A percentile compares a stretch with the other conserved stretches of the same genome.
Conservation (phyloP, 148 eudicot genomes). For the Oxyria digyna region DNA sequence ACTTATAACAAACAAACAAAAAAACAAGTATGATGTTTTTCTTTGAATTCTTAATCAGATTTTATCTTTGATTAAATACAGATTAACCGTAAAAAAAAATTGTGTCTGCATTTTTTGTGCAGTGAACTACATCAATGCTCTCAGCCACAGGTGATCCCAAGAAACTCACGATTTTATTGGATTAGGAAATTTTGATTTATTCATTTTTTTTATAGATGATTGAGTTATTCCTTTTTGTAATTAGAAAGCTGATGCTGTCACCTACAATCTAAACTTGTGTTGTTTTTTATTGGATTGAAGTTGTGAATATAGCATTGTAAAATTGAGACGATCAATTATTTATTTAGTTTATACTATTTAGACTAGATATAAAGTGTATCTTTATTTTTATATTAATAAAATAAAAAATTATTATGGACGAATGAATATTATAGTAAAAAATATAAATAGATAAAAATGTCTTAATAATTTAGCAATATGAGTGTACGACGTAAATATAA, state of each 20-base stretch:
- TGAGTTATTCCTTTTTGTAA: background rate
- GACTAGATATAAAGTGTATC: background rate
- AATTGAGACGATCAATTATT: conserved; percentile 9
- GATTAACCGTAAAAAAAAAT: background rate
- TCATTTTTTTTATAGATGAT: conserved; percentile 10
- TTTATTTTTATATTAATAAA: conserved; percentile 8
- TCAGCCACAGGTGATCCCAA: conserved; percentile 18
- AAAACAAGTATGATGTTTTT: background rate
- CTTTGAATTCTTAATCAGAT: background rate
- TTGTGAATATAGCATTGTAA: conserved; percentile 26
- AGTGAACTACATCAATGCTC: conserved; percentile 39
- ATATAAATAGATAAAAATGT: too few species aligned
- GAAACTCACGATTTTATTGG: conserved; percentile 22
- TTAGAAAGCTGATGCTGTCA: conserved; percentile 23
- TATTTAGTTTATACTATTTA: background rate
- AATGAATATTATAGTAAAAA: too few species aligned
- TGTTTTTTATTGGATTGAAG: conserved; percentile 14
- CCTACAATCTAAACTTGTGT: conserved; percentile 21
- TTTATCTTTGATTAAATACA: background rate
- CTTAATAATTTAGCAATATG: too few species aligned
- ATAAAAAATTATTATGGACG: too few species aligned
- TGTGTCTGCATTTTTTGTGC: conserved; percentile 17
- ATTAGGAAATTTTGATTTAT: conserved; percentile 16
- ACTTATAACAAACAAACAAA: background rate
- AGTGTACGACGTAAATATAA: too few species aligned